Evolutionary conservation across 1,284 basidiomycete species (phyloP), one percentile per base, ranked within the genome.

Genomic region (Sanguinoderma infundibulare): DNA sequence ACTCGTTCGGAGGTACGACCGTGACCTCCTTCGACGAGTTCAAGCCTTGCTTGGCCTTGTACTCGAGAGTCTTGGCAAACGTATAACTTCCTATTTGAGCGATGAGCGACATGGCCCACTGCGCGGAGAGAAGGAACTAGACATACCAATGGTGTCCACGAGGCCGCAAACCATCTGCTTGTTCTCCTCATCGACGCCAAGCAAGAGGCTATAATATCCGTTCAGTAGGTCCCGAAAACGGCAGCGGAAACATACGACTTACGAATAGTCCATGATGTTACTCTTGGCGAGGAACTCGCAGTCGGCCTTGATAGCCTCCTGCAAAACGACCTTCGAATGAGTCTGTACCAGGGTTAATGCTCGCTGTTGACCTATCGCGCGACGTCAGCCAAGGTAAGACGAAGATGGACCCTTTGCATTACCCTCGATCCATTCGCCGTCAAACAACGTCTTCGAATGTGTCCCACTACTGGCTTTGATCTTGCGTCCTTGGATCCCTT

Each of bases 181-280:
- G 59, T 77, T 78, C 61, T 82, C 80, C 55, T 86, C 81, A 67
- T 92, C 87, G 10, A 94, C 77, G 6, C 89, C 88, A 1, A 91
- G 78, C 14, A 91, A 77, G 32, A 91, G 78, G 15, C 87, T 90
- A 57, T 0, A 22, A 35, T 26, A 38, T 40, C n/a, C n/a, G 5
- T 53, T 44, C 22, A 26, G 38, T 5, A 17, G 26, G 10, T 3
- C 26, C 5, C 32, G 39, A 20, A 44, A 40, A 14, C 30, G 42
- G 54, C 14, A 36, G 39, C n/a, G 17, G n/a, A n/a, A 69, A 40
- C 80, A 68, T 2, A 49, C 1, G 7, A 77, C 78, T 20, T 73
- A 90, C 83, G 90, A 92, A 68, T 93, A 94, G 69, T 94, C 91
- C 90, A 93, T 92, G 68, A 93, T 91, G 63, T 91, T 91, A 67